Evolutionary conservation across 2,329 filamentous ascomycete genomes (phyloP).

Genomic region (Pseudogymnoascus sp.): DNA sequence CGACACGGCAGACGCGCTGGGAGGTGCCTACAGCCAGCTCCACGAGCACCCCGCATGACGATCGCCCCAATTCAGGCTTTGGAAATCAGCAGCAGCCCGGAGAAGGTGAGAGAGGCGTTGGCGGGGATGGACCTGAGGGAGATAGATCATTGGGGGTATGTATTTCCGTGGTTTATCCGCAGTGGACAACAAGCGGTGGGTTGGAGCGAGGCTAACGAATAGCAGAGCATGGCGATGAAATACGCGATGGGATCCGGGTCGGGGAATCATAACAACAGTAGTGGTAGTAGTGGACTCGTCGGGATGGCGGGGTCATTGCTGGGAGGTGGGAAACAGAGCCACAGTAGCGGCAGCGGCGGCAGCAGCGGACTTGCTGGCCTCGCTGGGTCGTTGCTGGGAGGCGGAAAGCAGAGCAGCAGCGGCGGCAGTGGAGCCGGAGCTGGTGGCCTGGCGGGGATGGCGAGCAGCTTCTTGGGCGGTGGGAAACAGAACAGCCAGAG

Average conservation of each 20-base stretch:
- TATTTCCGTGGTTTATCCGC: constrained; percentile 17
- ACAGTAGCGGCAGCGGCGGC: constrained; percentile 18
- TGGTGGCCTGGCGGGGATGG: constrained; percentile 19
- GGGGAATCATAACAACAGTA: constrained; percentile 17
- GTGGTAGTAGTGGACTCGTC: constrained; percentile 20
- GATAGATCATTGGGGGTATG: constrained; percentile 61
- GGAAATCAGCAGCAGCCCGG: constrained; percentile 24
- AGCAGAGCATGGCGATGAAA: constrained; percentile 18
- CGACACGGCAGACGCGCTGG: constrained; percentile 65
- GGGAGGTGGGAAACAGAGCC: constrained; percentile 15
- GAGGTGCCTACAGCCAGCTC: constrained; percentile 58
- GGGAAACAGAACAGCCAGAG: constrained; percentile 24
- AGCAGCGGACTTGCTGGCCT: constrained; percentile 32
- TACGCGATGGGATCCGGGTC: constrained; percentile 27
- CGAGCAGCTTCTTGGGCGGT: constrained; percentile 43
- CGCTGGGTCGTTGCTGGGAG: constrained; percentile 48
- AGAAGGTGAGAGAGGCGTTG: constrained; percentile 24
- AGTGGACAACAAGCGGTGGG: background rate
- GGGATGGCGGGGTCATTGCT: constrained; percentile 16
- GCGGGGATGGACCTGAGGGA: constrained; percentile 44
- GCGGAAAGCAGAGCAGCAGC: constrained; percentile 30
- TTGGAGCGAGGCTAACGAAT: constrained; percentile 12
- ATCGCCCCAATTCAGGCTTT: constrained; percentile 24
- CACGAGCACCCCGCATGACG: constrained; percentile 43
- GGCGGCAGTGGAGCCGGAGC: background rate